Percentiles rank a stretch among this genome's conserved stretches.
phyloP scores from a whole-genome alignment of 345 rosid genomes.

The Rhizophora apiculata region DNA sequence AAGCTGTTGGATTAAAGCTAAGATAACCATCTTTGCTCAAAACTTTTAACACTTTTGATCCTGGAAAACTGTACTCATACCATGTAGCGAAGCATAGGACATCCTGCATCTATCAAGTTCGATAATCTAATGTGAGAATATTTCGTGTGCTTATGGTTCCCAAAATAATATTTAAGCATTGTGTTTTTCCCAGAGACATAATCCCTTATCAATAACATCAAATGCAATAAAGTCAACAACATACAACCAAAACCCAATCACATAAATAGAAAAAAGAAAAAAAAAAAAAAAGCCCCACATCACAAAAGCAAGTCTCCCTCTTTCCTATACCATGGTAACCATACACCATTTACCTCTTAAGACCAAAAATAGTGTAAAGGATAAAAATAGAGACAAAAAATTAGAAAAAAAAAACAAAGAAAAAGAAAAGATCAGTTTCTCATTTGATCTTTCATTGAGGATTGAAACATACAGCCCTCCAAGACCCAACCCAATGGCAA shows the following conservation, averaged over 20 bases:
- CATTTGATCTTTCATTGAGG: constrained; percentile 23
- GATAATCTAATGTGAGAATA: neutral
- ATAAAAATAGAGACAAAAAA: neutral
- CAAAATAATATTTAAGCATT: neutral
- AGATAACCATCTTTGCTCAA: no score
- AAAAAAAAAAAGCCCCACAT: constrained; percentile 9
- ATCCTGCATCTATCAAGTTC: no score
- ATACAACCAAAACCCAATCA: constrained; percentile 1
- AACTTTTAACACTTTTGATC: no score
- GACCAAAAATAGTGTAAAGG: constrained; percentile 15
- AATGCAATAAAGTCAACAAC: constrained; percentile 4
- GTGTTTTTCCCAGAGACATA: neutral
- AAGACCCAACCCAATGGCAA: constrained; percentile 21
- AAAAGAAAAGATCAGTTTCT: constrained; percentile 15
- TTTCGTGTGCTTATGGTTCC: neutral
- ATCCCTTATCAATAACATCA: constrained; percentile 3
- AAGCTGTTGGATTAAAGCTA: no score
- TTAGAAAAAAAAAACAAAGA: constrained; percentile 1
- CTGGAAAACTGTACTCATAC: no score
- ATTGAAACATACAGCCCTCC: constrained; percentile 31
- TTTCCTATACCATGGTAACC: constrained; percentile 45
- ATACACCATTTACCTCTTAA: constrained; percentile 9
- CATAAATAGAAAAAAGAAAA: neutral
- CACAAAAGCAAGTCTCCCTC: constrained; percentile 43
- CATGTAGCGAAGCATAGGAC: no score